Conservation (phyloP, 202 grass and related monocot genomes). For the Brachypodium distachyon region DNA sequence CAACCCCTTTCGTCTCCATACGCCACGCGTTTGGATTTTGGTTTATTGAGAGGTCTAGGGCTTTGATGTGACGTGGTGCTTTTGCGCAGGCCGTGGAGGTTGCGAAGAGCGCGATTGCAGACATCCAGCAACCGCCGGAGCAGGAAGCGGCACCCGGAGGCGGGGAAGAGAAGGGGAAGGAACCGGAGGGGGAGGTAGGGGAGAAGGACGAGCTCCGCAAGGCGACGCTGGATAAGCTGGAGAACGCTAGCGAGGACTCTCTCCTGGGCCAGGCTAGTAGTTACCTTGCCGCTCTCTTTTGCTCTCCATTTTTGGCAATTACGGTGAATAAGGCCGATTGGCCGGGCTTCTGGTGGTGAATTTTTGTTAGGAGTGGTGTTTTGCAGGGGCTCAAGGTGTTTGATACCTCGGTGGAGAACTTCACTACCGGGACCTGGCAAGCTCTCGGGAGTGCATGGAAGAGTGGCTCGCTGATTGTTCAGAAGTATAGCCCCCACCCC, state of each 20-base stretch:
- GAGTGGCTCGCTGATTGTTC: constrained; percentile 66
- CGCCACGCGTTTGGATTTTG: background rate
- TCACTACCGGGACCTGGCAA: constrained; percentile 75
- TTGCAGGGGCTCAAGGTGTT: constrained; percentile 81
- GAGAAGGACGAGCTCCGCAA: constrained; percentile 39
- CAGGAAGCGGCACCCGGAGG: constrained; percentile 8
- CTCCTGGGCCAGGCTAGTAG: constrained; percentile 68
- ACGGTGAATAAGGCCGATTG: background rate
- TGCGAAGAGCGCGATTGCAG: constrained; percentile 70
- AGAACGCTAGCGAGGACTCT: constrained; percentile 78
- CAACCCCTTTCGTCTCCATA: background rate
- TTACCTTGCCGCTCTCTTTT: background rate
- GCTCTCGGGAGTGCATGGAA: constrained; percentile 81
- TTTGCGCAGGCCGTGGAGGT: constrained; percentile 78
- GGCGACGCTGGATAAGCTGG: constrained; percentile 63
- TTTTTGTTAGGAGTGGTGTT: constrained; percentile 7
- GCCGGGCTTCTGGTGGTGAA: background rate
- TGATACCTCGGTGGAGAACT: constrained; percentile 78
- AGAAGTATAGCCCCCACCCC: constrained; percentile 35
- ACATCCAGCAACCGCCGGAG: constrained; percentile 51
- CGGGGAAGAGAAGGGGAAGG: constrained; percentile 12
- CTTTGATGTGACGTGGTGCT: constrained; percentile 7
- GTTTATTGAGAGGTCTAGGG: background rate
- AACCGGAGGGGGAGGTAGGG: constrained; percentile 16
- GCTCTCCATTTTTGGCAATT: background rate